These are phyloP conservation scores for Ophiobolus disseminans DNA, from an alignment of 2,329 filamentous ascomycete species.

Conservation along the genomic window DNA sequence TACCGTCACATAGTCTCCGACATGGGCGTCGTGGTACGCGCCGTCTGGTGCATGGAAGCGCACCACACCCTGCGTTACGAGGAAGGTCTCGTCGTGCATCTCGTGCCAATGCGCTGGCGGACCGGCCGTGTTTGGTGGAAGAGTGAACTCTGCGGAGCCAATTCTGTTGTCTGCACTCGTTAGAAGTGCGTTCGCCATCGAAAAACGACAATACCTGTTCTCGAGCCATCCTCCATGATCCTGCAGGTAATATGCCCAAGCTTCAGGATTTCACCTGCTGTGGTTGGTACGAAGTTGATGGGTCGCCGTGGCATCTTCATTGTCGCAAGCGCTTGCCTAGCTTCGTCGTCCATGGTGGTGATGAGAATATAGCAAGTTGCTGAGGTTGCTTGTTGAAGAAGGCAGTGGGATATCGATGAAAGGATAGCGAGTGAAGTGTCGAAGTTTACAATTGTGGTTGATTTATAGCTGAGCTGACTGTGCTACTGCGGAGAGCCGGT, in stretches of 20 bases:
- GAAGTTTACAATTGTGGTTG: background rate
- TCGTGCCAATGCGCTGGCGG: conserved; percentile 63
- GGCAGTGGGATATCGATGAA: background rate
- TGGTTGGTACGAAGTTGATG: conserved; percentile 58
- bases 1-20: conserved; percentile 63
- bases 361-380: background rate
- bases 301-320: conserved; percentile 52
- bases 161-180: conserved; percentile 54
- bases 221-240: conserved; percentile 60
- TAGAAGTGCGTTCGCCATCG: background rate
- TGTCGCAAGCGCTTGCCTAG: conserved; percentile 37
- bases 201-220: conserved; percentile 48
- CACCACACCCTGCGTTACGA: conserved; percentile 60
- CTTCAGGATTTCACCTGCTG: conserved; percentile 57
- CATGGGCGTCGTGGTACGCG: conserved; percentile 56
- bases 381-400: background rate
- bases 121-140: conserved; percentile 56
- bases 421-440: background rate
- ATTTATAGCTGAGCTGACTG: conserved; percentile 12
- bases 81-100: conserved; percentile 65
- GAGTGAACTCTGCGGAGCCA: conserved; percentile 56
- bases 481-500: conserved; percentile 36
- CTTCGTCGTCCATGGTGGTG: conserved; percentile 45
- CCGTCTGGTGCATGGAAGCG: conserved; percentile 59
- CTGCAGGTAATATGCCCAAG: conserved; percentile 59